Evolutionary conservation across 2,329 filamentous ascomycete genomes (phyloP), one percentile per base, ranked within the genome.

Genomic region (Magnaporthiopsis incrustans): DNA sequence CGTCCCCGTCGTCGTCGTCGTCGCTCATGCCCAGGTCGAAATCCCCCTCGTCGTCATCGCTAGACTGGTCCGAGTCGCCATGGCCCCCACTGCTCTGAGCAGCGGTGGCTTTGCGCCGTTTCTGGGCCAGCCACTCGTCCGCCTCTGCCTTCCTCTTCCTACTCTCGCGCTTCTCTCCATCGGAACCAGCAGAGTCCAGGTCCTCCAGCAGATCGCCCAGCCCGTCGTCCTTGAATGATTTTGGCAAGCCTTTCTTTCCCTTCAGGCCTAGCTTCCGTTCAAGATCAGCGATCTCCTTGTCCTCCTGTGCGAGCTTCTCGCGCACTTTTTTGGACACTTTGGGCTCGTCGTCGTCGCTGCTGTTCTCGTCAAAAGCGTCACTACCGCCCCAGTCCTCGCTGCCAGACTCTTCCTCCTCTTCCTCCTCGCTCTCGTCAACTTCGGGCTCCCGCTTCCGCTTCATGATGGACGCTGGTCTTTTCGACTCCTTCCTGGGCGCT

Each of bases 241-340:
- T 89, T 0, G 88, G 87, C 6, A 91, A 75, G 38, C 85, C 88
- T 71, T 92, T 96, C 66, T 89, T 89, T 30, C 86, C 85, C 72
- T 88, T 91, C 68, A 97, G 82, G 0, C 95, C 94, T 3, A 99
- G 78, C 71, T 91, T 96, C 74, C 89, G 92, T 77, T 99, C 95
- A 38, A 97, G 79, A 3, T 87, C 87, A 26, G 89, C 88, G 69
- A 99, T 98, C 69, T 97, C 92, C 2, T 87, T 90, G 71, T 98
- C 92, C 65, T 99, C 94, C 66, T 91, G 81, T 0, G 85, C 87
- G 5, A 97, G 78, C 69, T 84, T 86, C 4, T 88, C 83, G 71
- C 82, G 85, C n/a, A 86, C 72, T 26, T 68, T 68, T 60, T 73
- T 76, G 7, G 77, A 74, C 1, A 71, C 25, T 14, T 68, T 67